Percentiles rank a stretch among this genome's conserved stretches.
Evolutionary conservation across 352 stramenopile genomes (phyloP).

Genomic region (Phytopythium vexans): DNA sequence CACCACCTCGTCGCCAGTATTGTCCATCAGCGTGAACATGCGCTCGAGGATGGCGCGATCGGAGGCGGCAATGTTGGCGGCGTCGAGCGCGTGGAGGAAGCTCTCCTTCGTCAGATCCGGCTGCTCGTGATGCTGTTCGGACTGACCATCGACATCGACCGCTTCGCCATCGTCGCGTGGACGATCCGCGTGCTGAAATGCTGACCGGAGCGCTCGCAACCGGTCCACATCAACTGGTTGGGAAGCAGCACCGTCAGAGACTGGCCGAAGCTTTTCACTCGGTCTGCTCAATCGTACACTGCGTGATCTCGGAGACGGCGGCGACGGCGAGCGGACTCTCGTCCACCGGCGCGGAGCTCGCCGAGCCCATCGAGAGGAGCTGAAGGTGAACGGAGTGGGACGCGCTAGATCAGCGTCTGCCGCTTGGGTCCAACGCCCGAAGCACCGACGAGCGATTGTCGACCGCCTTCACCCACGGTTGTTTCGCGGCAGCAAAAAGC

Average conservation of each 20-base stretch:
- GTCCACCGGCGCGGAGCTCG: slow-evolving; percentile 12
- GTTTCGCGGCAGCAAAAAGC: too few species aligned
- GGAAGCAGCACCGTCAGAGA: neutral
- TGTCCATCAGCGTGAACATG: slow-evolving; percentile 61
- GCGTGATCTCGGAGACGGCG: slow-evolving; percentile 52
- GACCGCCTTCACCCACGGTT: too few species aligned
- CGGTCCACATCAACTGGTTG: slow-evolving; percentile 37
- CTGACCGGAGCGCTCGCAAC: slow-evolving; percentile 26
- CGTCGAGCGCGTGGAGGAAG: slow-evolving; percentile 41
- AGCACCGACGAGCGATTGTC: too few species aligned
- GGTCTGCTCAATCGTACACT: slow-evolving; percentile 23
- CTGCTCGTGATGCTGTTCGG: slow-evolving; percentile 13
- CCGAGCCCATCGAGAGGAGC: neutral
- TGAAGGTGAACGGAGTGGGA: neutral
- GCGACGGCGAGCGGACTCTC: slow-evolving; percentile 43
- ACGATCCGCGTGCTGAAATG: slow-evolving; percentile 5
- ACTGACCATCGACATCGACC: neutral
- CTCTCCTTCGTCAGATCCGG: slow-evolving; percentile 30
- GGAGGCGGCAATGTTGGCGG: slow-evolving; percentile 32
- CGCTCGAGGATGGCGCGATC: slow-evolving; percentile 52
- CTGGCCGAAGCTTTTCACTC: neutral
- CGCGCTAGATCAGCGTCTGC: too few species aligned
- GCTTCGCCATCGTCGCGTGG: neutral
- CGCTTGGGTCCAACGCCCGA: too few species aligned
- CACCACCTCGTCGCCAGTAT: slow-evolving; percentile 50